Evolutionary conservation across 345 rosid species (phyloP), one percentile per base, ranked within the genome.

Genomic region (Lepidium aucheri): DNA sequence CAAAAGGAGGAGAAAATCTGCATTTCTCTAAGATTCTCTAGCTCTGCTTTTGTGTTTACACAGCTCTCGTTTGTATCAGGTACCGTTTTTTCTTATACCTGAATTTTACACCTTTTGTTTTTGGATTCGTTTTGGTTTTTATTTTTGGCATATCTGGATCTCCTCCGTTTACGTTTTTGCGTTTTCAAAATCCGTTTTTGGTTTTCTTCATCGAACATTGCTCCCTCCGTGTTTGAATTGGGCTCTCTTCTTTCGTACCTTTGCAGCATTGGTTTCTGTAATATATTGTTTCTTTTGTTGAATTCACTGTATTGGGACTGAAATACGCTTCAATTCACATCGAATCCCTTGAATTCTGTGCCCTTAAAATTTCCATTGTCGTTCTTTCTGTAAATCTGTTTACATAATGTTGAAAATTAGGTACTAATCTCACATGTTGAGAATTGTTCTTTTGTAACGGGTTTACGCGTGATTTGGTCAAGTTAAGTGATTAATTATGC

Each of bases 31-130:
- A 12, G 6, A 8, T 33, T 18, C 9, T 24, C 33, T 9, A 28
- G 39, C 17, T 41, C 16, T 28, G 32, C 7, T 44, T 20, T 22
- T 38, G 40, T 64, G 41, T 51, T 8, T 41, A 41, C 22, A 7
- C n/a, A 57, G 14, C 58, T 49, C 58, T 49, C 60, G 8, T 50
- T 60, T 34, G 38, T 33, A 30, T 60, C 51, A 70, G 75, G 75
- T 52, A n/a, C 9, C 44, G 9, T 36, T 55, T 7, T 7, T 30
- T 50, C 18, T 20, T 6, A 15, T 35, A 8, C 6, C 10, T 50
- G 14, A 20, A 34, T 54, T 4, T 4, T 33, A 8, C 15, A 15
- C 26, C 15, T 13, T 43, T 26, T 8, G 12, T 9, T 67, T 13
- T 22, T 17, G 3, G 49, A 22, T 53, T 18, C 9, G 17, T 3